Percentiles rank a stretch among this genome's conserved stretches.
phyloP scores from a whole-genome alignment of 495 filamentous ascomycete genomes.

The Thermothielavioides terrestris region DNA sequence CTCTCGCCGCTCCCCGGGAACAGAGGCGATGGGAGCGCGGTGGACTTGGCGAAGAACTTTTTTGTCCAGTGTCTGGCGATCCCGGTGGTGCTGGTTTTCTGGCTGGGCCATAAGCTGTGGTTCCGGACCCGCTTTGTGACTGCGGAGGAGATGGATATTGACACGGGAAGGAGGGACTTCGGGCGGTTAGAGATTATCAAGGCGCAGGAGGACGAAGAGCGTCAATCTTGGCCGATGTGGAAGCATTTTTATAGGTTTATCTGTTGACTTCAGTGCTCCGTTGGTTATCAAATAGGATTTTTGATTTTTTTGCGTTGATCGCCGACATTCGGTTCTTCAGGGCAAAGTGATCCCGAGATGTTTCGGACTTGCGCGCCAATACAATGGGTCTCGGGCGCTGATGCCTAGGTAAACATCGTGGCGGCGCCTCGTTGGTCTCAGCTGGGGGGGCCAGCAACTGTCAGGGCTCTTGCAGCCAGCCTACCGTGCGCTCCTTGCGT shows the following conservation, averaged over 20 bases:
- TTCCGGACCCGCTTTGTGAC: constrained; percentile 61
- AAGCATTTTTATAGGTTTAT: constrained; percentile 61
- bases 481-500: too few relatives aligned
- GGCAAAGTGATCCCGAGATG: too few relatives aligned
- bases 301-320: too few relatives aligned
- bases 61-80: constrained; percentile 73
- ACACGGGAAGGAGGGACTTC: constrained; percentile 79
- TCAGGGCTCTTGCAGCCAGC: too few relatives aligned
- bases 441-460: too few relatives aligned
- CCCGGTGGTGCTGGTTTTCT: constrained; percentile 71
- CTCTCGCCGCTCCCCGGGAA: constrained; percentile 54
- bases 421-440: too few relatives aligned
- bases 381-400: too few relatives aligned
- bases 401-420: too few relatives aligned
- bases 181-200: constrained; percentile 67
- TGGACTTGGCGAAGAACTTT: constrained; percentile 45
- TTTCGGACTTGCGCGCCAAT: too few relatives aligned
- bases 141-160: constrained; percentile 70
- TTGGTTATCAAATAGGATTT: too few relatives aligned
- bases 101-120: constrained; percentile 68
- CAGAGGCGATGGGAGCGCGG: constrained; percentile 25
- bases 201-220: constrained; percentile 72
- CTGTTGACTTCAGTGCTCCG: constrained; percentile 30
- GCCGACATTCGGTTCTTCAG: too few relatives aligned
- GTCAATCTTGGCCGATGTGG: constrained; percentile 70